phyloP scores from a whole-genome alignment of 1,139 yeast species.

The Protomyces pachydermus region DNA sequence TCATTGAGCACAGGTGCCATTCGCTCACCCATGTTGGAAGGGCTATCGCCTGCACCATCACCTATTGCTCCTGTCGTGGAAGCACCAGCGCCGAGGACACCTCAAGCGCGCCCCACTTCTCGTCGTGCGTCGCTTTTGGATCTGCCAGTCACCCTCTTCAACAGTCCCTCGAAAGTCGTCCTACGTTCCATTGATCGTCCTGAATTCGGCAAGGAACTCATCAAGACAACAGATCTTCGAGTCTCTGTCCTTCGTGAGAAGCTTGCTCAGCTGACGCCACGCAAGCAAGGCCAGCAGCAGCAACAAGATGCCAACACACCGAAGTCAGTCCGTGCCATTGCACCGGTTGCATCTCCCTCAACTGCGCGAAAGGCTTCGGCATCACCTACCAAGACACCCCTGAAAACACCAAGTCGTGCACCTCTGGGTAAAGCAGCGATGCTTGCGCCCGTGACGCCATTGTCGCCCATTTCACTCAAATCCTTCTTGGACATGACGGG shows the following conservation, averaged over 20 bases:
- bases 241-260: constrained; percentile 12
- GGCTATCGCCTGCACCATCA: background rate
- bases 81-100: background rate
- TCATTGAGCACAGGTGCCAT: background rate
- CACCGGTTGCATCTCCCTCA: background rate
- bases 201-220: constrained; percentile 12
- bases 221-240: background rate
- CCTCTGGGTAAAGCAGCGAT: constrained; percentile 5
- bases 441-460: constrained; percentile 15
- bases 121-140: constrained; percentile 10
- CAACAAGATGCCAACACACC: background rate
- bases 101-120: background rate
- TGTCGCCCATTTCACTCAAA: constrained; percentile 34
- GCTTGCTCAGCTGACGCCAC: constrained; percentile 15
- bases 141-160: constrained; percentile 2
- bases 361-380: background rate
- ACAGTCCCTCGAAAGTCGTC: constrained; percentile 10
- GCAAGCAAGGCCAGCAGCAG: background rate
- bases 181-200: constrained; percentile 8
- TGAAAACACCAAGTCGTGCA: constrained; percentile 8
- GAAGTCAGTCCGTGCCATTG: background rate
- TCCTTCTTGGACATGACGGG: constrained; percentile 38
- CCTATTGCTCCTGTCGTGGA: background rate
- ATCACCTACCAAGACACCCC: constrained; percentile 1
- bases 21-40: background rate